Evolutionary conservation across 352 stramenopile species (phyloP).

Genomic region (Phytophthora sp.): DNA sequence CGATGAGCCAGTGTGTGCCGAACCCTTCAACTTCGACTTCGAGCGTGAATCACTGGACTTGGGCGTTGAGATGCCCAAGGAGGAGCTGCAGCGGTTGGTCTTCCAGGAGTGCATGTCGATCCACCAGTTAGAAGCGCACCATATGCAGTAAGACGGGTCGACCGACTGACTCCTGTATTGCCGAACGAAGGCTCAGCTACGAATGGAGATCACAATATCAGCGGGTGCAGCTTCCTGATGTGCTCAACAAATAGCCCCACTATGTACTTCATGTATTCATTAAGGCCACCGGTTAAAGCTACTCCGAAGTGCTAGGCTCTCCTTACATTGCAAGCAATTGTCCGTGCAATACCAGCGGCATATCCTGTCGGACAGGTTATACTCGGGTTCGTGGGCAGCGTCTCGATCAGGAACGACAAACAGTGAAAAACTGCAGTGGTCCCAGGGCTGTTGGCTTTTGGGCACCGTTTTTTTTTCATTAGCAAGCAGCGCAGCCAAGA

Average conservation of each 20-base stretch:
- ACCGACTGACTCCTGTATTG: background rate
- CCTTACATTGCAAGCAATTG: background rate
- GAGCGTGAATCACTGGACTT: slow-evolving; percentile 83
- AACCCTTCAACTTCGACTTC: slow-evolving; percentile 89
- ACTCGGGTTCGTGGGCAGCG: too few relatives aligned
- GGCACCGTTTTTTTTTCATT: too few relatives aligned
- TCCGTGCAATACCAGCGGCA: too few relatives aligned
- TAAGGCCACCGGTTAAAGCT: slow-evolving; percentile 4
- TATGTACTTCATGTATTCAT: slow-evolving; percentile 37
- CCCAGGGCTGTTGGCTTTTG: too few relatives aligned
- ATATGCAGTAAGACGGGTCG: slow-evolving; percentile 54
- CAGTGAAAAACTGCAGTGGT: too few relatives aligned
- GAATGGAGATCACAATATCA: background rate
- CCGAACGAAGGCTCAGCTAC: slow-evolving; percentile 17
- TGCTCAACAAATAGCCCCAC: slow-evolving; percentile 3
- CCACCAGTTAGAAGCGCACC: slow-evolving; percentile 70
- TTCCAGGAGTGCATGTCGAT: slow-evolving; percentile 82
- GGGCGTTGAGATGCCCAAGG: slow-evolving; percentile 86
- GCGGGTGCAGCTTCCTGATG: background rate
- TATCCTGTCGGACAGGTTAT: too few relatives aligned
- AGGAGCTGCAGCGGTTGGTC: slow-evolving; percentile 82
- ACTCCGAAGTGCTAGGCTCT: background rate
- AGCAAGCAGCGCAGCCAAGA: background rate
- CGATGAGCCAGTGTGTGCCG: slow-evolving; percentile 86
- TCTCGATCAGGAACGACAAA: too few relatives aligned